Percentiles rank a stretch among this genome's conserved stretches.
Evolutionary conservation across 805 yeast species (phyloP).

Genomic region (Kodamaea jinghongensis): DNA sequence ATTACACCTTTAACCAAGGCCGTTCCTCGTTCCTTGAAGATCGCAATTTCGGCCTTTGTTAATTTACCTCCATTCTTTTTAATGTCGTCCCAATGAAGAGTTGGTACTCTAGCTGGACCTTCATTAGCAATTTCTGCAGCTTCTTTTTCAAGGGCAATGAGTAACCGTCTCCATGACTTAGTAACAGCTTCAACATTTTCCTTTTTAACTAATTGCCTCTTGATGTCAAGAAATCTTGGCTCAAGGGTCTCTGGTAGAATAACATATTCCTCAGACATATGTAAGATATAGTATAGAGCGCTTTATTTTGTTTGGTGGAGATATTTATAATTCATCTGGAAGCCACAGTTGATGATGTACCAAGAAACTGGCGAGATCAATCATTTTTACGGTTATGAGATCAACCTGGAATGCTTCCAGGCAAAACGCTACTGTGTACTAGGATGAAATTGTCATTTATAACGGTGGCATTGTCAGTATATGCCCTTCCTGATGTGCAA

Average conservation of each 20-base stretch:
- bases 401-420: no score
- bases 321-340: no score
- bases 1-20: constrained; percentile 17
- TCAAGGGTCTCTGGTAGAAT: neutral
- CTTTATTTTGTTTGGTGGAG: no score
- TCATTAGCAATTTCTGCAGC: constrained; percentile 15
- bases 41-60: constrained; percentile 8
- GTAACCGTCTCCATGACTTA: constrained; percentile 27
- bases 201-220: constrained; percentile 20
- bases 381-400: no score
- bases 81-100: constrained; percentile 19
- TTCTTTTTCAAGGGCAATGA: constrained; percentile 21
- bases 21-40: constrained; percentile 16
- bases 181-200: constrained; percentile 25
- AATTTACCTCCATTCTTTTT: constrained; percentile 10
- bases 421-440: no score
- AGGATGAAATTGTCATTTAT: no score
- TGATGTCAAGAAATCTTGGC: constrained; percentile 14
- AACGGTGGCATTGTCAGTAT: no score
- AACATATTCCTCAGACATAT: no score
- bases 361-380: no score
- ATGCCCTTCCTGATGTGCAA: no score
- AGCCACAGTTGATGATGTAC: no score
- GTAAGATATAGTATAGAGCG: no score
- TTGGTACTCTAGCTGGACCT: constrained; percentile 23